Base-by-base conservation (phyloP, 192 early-diverging fungal genomes). In the Pilaira anomala region DNA sequence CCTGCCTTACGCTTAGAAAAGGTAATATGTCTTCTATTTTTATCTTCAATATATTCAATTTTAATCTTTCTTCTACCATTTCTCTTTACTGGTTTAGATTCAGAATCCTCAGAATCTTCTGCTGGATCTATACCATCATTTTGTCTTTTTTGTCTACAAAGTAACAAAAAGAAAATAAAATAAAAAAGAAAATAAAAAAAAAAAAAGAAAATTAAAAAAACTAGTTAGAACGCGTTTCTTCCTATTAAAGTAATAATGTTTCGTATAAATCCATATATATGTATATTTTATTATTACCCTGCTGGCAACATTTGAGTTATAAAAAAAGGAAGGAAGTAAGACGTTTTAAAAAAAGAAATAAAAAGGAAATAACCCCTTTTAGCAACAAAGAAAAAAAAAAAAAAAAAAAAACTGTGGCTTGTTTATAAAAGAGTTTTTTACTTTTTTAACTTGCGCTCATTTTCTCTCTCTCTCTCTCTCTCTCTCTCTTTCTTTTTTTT, bases 1-100 rank as follows among this genome's bases (percentile, higher is more conserved):
- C 95, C 95, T 7, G 93, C 90, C 66, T 94, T 95, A 68, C 95
- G 82, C 75, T 97, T 97, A 70, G 85, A 88, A 72, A 97, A 95
- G 2, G 95, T 95, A 68, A 95, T 94, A 62, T 93, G 93, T 52
- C 95, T 83, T 68, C 92, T 80, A 51, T 84, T 86, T 77, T 94
- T 94, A 74, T 95, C 95, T 51, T 93, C 88, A 54, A 97, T 97
- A 62, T 88, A 94, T 68, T 93, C 91, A 70, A 97, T 97, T 74
- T 93, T 93, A 78, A 97, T 94, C 76, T 95, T 95, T 70, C 94
- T 81, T 48, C 94, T 82, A 2, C 92, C 92, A n/a, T 83, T 76
- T 3, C 87, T 79, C 73, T 90, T 90, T 58, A 81, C 80, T 49
- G 68, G 69, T 63, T 85, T 82, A 33, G 40, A 36, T 22, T 66